phyloP scores from a whole-genome alignment of 345 rosid genomes.

The Trapa bicornis region DNA sequence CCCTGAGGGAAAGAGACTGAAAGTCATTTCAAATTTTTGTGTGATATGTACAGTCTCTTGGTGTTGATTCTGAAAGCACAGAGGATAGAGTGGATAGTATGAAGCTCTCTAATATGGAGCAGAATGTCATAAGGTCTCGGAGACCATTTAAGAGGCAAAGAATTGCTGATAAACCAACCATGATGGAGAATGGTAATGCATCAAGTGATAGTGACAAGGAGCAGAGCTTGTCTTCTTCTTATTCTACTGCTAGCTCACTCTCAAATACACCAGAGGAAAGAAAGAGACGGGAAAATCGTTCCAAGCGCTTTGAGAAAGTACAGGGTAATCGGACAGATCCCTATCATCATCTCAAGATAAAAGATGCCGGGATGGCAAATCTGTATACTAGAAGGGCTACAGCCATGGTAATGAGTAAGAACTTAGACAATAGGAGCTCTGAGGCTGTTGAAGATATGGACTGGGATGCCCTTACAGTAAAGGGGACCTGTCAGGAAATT shows the following conservation, averaged over 20 bases:
- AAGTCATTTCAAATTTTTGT: neutral
- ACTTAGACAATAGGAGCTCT: conserved; percentile 63
- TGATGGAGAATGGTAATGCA: conserved; percentile 50
- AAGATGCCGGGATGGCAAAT: conserved; percentile 51
- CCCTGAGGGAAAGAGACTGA: conserved; percentile 19
- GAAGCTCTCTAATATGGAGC: conserved; percentile 23
- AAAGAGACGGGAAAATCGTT: conserved; percentile 85
- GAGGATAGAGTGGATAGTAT: conserved; percentile 29
- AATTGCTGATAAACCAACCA: conserved; percentile 27
- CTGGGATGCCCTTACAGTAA: conserved; percentile 94
- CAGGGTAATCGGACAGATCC: conserved; percentile 52
- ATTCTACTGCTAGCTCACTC: conserved; percentile 60
- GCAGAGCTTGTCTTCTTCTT: conserved; percentile 49
- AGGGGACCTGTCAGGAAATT: conserved; percentile 90
- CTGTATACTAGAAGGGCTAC: conserved; percentile 60
- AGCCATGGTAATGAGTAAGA: conserved; percentile 61
- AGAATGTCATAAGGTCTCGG: conserved; percentile 41
- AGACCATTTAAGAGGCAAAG: conserved; percentile 76
- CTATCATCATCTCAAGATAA: conserved; percentile 40
- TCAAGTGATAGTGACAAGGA: conserved; percentile 98
- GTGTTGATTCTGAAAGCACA: conserved; percentile 36
- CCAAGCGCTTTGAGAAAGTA: conserved; percentile 76
- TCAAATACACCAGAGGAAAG: conserved; percentile 78
- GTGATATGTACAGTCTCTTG: conserved; percentile 27
- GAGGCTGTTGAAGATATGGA: conserved; percentile 98